Evolutionary conservation across 2,329 filamentous ascomycete genomes (phyloP).

Genomic region (Exserohilum rostratum): DNA sequence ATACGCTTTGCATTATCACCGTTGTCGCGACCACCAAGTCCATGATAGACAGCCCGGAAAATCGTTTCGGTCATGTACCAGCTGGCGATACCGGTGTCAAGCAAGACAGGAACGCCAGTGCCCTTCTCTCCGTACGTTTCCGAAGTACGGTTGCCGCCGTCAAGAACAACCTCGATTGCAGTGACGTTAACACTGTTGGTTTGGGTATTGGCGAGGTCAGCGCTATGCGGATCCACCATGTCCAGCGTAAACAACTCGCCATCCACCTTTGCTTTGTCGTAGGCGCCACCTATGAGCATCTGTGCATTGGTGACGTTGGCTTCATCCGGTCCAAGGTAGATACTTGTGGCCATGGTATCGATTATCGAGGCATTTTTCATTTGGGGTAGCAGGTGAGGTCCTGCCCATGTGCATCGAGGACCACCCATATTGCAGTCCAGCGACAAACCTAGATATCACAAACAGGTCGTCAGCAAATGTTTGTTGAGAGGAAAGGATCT

Average conservation of each 20-base stretch:
- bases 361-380: not conserved
- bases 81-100: not conserved
- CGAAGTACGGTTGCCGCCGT: not conserved
- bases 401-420: not conserved
- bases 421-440: not conserved
- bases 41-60: not conserved
- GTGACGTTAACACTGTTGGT: not conserved
- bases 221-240: not conserved
- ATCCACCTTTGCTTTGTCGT: not conserved
- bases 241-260: not conserved
- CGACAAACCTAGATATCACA: not conserved
- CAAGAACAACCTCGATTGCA: not conserved
- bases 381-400: not conserved
- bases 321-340: not conserved
- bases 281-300: not conserved
- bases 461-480: not conserved
- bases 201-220: not conserved
- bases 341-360: not conserved
- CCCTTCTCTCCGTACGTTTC: not conserved
- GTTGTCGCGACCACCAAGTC: not conserved
- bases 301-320: not conserved
- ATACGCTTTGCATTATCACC: too few relatives aligned
- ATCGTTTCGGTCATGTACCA: not conserved
- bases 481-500: too few relatives aligned
- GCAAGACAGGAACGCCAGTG: not conserved